A percentile compares a stretch with the other conserved stretches of the same genome.
Conservation (phyloP, 305 asterid species). For the Withania somnifera region DNA sequence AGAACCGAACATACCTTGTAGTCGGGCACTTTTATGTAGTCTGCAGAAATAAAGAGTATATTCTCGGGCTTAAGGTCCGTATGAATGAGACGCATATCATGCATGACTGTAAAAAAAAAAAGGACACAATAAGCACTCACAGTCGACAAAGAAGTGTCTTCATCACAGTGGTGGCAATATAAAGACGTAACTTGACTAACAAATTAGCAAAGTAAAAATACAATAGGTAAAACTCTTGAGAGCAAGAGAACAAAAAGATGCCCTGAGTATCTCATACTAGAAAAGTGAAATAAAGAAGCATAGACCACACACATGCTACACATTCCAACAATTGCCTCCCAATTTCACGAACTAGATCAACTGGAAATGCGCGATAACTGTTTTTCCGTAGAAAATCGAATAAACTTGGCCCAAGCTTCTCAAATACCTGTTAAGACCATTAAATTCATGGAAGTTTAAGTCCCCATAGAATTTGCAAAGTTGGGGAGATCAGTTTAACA, state of each 20-base stretch:
- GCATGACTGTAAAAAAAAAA: slow-evolving; percentile 28
- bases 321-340: slow-evolving; percentile 99
- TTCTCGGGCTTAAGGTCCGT: slow-evolving; percentile 50
- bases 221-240: neutral
- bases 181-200: neutral
- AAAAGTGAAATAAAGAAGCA: slow-evolving; percentile 3
- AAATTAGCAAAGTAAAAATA: neutral
- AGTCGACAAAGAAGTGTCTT: neutral
- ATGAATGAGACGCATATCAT: slow-evolving; percentile 44
- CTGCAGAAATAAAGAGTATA: slow-evolving; percentile 39
- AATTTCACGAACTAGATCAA: slow-evolving; percentile 99
- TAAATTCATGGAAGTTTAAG: slow-evolving; percentile 22
- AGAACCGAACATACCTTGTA: slow-evolving; percentile 24
- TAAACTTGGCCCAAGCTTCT: slow-evolving; percentile 99
- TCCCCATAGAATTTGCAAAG: slow-evolving; percentile 19
- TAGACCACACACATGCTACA: slow-evolving; percentile 84
- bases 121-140: neutral
- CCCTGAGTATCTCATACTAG: slow-evolving; percentile 7
- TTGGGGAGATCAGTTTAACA: slow-evolving; percentile 16
- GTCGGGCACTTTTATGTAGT: slow-evolving; percentile 32
- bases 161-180: neutral
- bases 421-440: slow-evolving; percentile 89
- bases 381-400: slow-evolving; percentile 93
- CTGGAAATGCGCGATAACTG: slow-evolving; percentile 79
- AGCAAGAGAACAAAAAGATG: neutral